Percentiles rank a stretch among this genome's conserved stretches.
Conservation (phyloP, 2,329 filamentous ascomycete genomes). For the Cytospora chrysosperma region DNA sequence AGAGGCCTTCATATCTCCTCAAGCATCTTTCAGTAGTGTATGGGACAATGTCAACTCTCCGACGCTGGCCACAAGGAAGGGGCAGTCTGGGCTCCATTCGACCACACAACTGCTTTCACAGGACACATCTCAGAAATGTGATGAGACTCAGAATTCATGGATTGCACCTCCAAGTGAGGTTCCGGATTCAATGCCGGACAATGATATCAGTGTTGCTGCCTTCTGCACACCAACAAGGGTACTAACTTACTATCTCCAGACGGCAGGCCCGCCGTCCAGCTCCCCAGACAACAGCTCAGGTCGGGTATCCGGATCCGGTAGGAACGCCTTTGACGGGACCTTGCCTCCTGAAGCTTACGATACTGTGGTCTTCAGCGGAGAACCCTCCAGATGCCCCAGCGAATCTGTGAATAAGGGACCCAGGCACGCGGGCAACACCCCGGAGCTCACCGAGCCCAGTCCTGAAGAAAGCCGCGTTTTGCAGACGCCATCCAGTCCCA, state of each 20-base stretch:
- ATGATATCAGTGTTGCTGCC: slow-evolving; percentile 32
- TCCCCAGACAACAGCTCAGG: slow-evolving; percentile 19
- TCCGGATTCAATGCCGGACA: slow-evolving; percentile 52
- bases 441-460: background rate
- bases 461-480: background rate
- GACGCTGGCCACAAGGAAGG: slow-evolving; percentile 11
- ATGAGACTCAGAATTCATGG: slow-evolving; percentile 39
- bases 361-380: background rate
- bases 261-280: slow-evolving; percentile 32
- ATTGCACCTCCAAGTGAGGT: slow-evolving; percentile 49
- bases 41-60: slow-evolving; percentile 33
- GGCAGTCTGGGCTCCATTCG: background rate
- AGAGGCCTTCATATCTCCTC: slow-evolving; percentile 26
- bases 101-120: background rate
- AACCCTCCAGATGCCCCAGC: background rate
- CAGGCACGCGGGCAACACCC: background rate
- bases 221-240: slow-evolving; percentile 51
- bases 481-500: slow-evolving; percentile 6
- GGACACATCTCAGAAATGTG: background rate
- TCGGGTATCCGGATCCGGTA: background rate
- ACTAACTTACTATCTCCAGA: slow-evolving; percentile 48
- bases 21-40: slow-evolving; percentile 34
- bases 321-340: background rate
- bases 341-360: background rate
- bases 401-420: background rate